Evolutionary conservation across 1,139 yeast genomes (phyloP), one percentile per base, ranked within the genome.

Genomic region (Kodamaea sp.): DNA sequence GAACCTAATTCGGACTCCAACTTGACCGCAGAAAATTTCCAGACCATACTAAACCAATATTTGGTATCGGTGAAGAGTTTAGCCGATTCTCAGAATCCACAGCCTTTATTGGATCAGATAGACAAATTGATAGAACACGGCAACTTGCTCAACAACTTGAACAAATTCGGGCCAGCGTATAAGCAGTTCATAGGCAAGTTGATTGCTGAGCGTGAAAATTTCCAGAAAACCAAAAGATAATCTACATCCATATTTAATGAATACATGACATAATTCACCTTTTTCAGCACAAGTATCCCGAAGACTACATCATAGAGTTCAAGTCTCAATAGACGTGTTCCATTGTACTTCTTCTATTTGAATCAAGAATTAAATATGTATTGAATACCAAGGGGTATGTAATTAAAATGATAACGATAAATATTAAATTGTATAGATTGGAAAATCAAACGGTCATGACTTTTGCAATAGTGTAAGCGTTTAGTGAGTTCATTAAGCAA

Each of bases 101-200:
- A 55, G 1, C 50, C 40, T 2, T 50, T 73, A 13, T 39, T 68
- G 15, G 55, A 50, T 7, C 66, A 70, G 38, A 58, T 76, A 8
- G 68, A 72, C 22, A 59, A 61, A 22, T 59, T 81, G 50, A 60
- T 67, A n/a, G 66, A 63, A 8, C 49, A 80, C 37, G 58, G 64
- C 31, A 78, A 80, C 1, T 54, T 80, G 18, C 80, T 83, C 47
- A 68, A 69, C 43, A 73, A 71, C 22, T 52, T 81, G 34, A 59
- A 67, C 4, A 65, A 66, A 24, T 83, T 79, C 50, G 63, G 70
- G 38, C 59, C 70, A 1, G 48, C 61, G 2, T 81, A 78, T 46
- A 57, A 64, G 19, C 63, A 61, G 16, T 80, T 78, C 53, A 62
- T 66, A 1, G 52, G 56, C 15, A 56, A 49, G 18, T 51, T 75